Conservation (phyloP, 805 yeast genomes). For the Saccharomycopsis sp. region DNA sequence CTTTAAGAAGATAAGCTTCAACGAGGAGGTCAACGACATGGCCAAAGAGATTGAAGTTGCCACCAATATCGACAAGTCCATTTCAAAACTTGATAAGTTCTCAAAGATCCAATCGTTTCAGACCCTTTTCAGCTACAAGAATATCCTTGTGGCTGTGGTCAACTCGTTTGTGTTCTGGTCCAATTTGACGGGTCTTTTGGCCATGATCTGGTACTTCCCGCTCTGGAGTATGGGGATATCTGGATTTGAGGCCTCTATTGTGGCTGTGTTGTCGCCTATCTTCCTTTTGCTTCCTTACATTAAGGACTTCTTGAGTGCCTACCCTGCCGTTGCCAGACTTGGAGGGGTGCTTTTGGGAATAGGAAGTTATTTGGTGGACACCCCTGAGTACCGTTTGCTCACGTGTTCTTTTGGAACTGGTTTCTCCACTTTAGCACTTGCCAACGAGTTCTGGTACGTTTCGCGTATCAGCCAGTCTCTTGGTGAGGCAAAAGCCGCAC, state of each 20-base stretch:
- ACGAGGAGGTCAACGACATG: conserved; percentile 24
- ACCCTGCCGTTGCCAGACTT: conserved; percentile 50
- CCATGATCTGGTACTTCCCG: conserved; percentile 95
- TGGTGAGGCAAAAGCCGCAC: conserved; percentile 16
- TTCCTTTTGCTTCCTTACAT: conserved; percentile 42
- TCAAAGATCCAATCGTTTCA: conserved; percentile 13
- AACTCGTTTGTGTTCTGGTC: conserved; percentile 86
- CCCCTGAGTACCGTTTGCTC: conserved; percentile 66
- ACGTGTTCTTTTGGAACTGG: conserved; percentile 60
- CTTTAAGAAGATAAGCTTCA: conserved; percentile 18
- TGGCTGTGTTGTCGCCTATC: conserved; percentile 53
- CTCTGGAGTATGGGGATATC: conserved; percentile 97
- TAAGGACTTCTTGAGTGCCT: conserved; percentile 32
- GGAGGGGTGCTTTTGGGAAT: conserved; percentile 58
- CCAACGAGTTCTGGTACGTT: conserved; percentile 41
- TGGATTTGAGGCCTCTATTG: conserved; percentile 77
- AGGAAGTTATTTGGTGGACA: conserved; percentile 62
- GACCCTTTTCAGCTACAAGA: conserved; percentile 26
- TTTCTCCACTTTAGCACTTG: conserved; percentile 54
- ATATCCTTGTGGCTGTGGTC: conserved; percentile 39
- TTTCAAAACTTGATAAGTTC: conserved; percentile 22
- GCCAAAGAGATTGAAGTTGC: conserved; percentile 24
- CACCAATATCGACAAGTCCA: conserved; percentile 20
- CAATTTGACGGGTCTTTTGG: conserved; percentile 66
- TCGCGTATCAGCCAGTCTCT: conserved; percentile 31